Evolutionary conservation across 2,329 filamentous ascomycete species (phyloP), one percentile per base, ranked within the genome.

Genomic region (Penicillium sp.): DNA sequence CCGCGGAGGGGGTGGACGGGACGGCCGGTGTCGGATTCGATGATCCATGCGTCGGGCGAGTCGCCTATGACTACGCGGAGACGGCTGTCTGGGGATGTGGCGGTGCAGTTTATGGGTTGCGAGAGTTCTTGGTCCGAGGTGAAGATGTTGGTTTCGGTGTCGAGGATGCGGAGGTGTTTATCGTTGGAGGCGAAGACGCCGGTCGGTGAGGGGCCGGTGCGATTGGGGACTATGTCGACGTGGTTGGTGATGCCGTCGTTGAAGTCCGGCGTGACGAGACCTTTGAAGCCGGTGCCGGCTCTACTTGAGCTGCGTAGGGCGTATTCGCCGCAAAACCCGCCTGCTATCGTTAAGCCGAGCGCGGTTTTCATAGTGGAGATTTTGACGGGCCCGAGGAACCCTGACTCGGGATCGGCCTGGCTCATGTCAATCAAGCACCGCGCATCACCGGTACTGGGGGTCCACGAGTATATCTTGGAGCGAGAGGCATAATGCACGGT

Each of bases 111-210:
- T 43, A 75, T 67, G 18, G 69, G 67, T 10, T 66, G 67, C 11
- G 65, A 64, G 16, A 73, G 67, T 33, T 63, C 63, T 41, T 74
- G 67, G 27, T 65, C 64, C 13, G 62, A 59, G 10, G 69, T 45
- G 48, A 75, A 73, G 19, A 63, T 64, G 54, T 74, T 72, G 4
- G 70, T 78, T 29, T 66, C 68, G 58, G 75, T 75, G 59, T 83
- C 80, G 27, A 83, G 71, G 25, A 78, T 65, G 8, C 80, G 78
- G 11, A 83, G 64, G 34, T 75, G 74, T 34, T 71, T 65, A 62
- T 83, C 80, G 58, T 83, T 83, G 3, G 79, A 81, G 55, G 77
- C 77, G 54, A 83, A 79, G 2, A 78, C 74, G 2, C 77, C 79
- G 36, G 74, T 72, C 1, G 77, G 76, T 1, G 68, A 66, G 35